Evolutionary conservation across 345 rosid genomes (phyloP).

Genomic region (Ceriops decandra): DNA sequence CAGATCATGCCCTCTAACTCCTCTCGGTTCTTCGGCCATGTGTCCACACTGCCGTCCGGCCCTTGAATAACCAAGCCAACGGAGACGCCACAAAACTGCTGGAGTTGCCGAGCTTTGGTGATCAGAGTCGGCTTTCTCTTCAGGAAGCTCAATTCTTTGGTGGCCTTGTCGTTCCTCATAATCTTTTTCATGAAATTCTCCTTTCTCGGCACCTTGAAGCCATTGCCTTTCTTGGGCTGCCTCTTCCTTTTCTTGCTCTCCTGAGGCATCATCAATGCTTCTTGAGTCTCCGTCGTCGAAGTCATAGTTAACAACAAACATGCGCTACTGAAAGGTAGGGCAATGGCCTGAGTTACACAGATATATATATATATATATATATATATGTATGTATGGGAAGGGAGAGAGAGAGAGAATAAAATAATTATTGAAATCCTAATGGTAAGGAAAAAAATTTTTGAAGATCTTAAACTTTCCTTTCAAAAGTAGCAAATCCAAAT

Average conservation of each 20-base stretch:
- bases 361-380: no score
- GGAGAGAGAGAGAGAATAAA: no score
- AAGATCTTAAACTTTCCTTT: no score
- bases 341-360: no score
- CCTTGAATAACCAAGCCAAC: background rate
- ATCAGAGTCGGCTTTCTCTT: constrained; percentile 1
- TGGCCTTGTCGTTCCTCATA: background rate
- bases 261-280: background rate
- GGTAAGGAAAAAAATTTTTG: no score
- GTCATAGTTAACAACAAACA: no score
- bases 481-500: no score
- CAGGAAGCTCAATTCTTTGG: background rate
- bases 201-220: background rate
- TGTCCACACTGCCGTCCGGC: background rate
- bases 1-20: background rate
- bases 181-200: background rate
- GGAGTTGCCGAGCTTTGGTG: background rate
- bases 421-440: no score
- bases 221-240: no score
- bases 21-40: background rate
- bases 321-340: no score
- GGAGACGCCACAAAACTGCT: background rate
- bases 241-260: background rate
- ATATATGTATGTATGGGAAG: no score
- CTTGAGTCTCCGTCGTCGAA: background rate